These are phyloP conservation scores for Deakozyma indianensis DNA, from an alignment of 805 yeast species.

Conservation along the genomic window DNA sequence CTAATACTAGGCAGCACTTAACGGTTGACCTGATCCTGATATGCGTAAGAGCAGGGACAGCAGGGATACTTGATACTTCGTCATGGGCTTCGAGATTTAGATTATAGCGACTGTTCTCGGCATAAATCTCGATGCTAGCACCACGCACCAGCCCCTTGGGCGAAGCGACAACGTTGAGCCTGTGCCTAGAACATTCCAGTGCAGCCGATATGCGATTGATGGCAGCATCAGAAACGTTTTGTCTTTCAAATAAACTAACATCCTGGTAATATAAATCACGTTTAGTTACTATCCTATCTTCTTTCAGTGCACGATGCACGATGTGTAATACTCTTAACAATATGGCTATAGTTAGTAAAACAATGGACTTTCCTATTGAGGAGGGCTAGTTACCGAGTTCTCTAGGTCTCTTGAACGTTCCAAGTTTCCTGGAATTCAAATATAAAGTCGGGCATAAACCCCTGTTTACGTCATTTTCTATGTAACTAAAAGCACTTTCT, in stretches of 20 bases:
- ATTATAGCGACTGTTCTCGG: neutral
- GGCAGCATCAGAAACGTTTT: slow-evolving; percentile 26
- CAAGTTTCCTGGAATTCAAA: neutral
- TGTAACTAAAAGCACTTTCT: neutral
- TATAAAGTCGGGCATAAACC: neutral
- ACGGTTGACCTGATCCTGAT: slow-evolving; percentile 8
- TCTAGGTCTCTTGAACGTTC: neutral
- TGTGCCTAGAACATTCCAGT: slow-evolving; percentile 24
- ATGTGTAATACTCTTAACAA: slow-evolving; percentile 6
- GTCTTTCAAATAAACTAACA: slow-evolving; percentile 35
- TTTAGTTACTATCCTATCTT: slow-evolving; percentile 21
- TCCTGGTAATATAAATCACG: slow-evolving; percentile 49
- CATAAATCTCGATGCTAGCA: slow-evolving; percentile 6
- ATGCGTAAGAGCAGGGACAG: slow-evolving; percentile 14
- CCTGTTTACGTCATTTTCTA: neutral
- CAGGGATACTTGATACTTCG: slow-evolving; percentile 22
- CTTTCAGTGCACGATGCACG: slow-evolving; percentile 9
- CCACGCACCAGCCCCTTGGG: slow-evolving; percentile 39
- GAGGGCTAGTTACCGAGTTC: neutral
- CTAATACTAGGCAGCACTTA: slow-evolving; percentile 28
- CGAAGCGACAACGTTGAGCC: slow-evolving; percentile 34
- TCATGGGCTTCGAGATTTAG: neutral
- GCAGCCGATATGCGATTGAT: slow-evolving; percentile 27
- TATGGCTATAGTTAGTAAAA: neutral
- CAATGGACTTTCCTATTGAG: too few species aligned